Base-by-base conservation (phyloP, 495 filamentous ascomycete species). In the Penicillium manginii region DNA sequence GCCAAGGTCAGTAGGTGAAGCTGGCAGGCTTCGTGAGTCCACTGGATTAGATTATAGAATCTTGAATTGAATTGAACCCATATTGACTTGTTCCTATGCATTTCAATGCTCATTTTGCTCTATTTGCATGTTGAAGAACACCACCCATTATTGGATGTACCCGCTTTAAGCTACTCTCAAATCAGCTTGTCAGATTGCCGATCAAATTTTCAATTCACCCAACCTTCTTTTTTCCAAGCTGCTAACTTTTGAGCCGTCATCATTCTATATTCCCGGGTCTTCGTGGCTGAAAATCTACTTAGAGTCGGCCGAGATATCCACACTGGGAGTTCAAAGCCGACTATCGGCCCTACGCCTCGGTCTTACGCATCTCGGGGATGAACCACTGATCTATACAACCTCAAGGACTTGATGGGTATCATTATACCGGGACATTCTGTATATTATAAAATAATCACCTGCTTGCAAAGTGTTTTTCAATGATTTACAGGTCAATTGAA, bases 301-400 rank as follows among this genome's bases (percentile, higher is more conserved):
- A 35, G 4, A 32, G 26, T 35, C 48, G 48, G 48, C 48, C 31
- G 23, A 35, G 17, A 0, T 35, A 11, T 17, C 48, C 48, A 3
- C 4, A 50, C 8, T 2, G n/a, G 48, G 48, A 50, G 19, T n/a
- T 18, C 17, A 9, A 31, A 15, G 26, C 48, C 48, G 48, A 50
- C 48, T 9, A 7, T 50, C 48, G n/a, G 48, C 48, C 48, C 29
- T 33, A 26, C 21, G 46, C 46, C 46, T 43, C 40, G 40, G 35
- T 39, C 35, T 39, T 39, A 39, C 11, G 35, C 35, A n/a, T n/a
- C 35, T 39, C 35, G 35, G 40, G 4, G 17, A 17, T 31, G 46
- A 26, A 2, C 46, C 46, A 49, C 46, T 19, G 48, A 50, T 50
- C 48, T 50, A 50, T 50, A 47, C 10, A 1, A 43, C 19, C 8